These are phyloP conservation scores for Fraxinus paxiana DNA, from an alignment of 305 asterid genomes.

Conservation along the genomic window DNA sequence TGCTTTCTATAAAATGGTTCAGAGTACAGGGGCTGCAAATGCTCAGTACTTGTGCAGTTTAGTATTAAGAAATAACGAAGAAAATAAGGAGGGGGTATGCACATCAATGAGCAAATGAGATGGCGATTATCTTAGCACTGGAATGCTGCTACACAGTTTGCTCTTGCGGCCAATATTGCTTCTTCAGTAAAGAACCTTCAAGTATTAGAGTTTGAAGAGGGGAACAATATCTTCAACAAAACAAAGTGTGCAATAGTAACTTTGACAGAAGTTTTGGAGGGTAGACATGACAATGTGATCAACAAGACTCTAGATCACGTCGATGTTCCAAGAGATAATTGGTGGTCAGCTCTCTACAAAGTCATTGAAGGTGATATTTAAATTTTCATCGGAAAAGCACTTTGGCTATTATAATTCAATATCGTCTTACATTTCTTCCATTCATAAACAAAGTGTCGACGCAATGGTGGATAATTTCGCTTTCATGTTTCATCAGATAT, in stretches of 20 bases:
- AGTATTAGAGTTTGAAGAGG: constrained; percentile 31
- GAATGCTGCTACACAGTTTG: constrained; percentile 52
- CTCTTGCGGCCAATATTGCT: constrained; percentile 45
- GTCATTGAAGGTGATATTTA: constrained; percentile 53
- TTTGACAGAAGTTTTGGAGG: constrained; percentile 56
- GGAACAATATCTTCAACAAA: constrained; percentile 38
- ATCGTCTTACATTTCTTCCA: background rate
- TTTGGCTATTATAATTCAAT: background rate
- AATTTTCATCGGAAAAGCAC: background rate
- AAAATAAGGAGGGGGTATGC: constrained; percentile 25
- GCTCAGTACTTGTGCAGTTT: constrained; percentile 64
- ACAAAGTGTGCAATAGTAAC: constrained; percentile 56
- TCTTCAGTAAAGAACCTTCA: constrained; percentile 49
- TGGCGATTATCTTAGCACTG: constrained; percentile 43
- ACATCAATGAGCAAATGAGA: constrained; percentile 16
- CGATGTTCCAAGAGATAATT: constrained; percentile 46
- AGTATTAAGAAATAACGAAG: constrained; percentile 35
- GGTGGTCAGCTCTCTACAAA: constrained; percentile 71
- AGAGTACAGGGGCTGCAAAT: constrained; percentile 79
- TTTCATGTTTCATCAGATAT: background rate
- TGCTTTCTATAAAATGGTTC: constrained; percentile 68
- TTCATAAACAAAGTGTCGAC: background rate
- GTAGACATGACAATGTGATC: constrained; percentile 47
- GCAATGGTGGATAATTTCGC: background rate
- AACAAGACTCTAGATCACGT: constrained; percentile 48